Base-by-base conservation (phyloP, 2,329 filamentous ascomycete genomes). In the Pseudocercospora fijiensis region DNA sequence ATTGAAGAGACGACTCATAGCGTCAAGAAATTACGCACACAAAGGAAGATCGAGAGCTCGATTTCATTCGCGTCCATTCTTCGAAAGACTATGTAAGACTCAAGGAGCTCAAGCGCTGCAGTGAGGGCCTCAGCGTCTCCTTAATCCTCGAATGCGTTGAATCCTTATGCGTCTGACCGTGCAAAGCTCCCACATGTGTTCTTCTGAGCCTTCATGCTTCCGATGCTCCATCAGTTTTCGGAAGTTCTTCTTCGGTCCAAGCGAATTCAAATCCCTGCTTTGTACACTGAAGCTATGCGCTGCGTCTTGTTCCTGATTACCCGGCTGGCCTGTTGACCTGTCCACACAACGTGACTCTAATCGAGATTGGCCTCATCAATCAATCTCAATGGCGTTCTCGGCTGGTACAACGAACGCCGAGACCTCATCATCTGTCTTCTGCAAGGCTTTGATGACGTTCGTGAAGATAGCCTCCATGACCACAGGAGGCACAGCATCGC, bases 401-500 rank as follows among this genome's bases (percentile, higher is more conserved):
- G n/a, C n/a, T n/a, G n/a, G n/a, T n/a, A n/a, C n/a, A n/a, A n/a
- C n/a, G n/a, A n/a, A n/a, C n/a, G n/a, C n/a, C n/a, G n/a, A n/a
- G 9, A 65, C 61, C 59, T 56, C 55, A 33, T 37, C 27, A 30
- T 71, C 69, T n/a, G 33, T 64, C 51, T 63, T 37, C 47, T 37
- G 26, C 24, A 71, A 22, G 11, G 47, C 61, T 43, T 64, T 47
- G 0, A 61, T 57, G 16, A 67, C 55, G 37, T 67, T 58, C 24
- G 55, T 28, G 51, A 69, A 69, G 20, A 70, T 41, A 8, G 33
- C 26, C 26, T 67, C 62, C 5, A 43, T 64, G 9, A 70, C 55
- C 3, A 60, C 57, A 3, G 65, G 45, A 3, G 91, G 89, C 16
- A 94, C 91, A 0, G 90, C 91, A 71, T 95, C 94, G 0, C 91